phyloP scores from a whole-genome alignment of 75 land plant species.

The Pseudotsuga menziesii region DNA sequence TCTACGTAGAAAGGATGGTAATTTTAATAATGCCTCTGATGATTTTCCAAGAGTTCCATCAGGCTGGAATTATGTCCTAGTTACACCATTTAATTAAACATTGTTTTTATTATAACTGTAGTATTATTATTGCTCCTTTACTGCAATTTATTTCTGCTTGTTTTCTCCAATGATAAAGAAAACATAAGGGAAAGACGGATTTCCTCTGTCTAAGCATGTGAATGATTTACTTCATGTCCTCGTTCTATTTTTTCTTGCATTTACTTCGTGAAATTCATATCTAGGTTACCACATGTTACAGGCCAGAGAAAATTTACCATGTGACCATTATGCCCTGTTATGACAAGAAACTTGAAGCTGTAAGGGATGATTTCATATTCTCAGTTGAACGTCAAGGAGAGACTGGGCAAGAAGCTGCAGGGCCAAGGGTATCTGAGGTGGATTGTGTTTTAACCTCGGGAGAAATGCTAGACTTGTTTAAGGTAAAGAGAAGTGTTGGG shows the following conservation, averaged over 20 bases:
- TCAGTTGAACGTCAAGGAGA: conserved; percentile 32
- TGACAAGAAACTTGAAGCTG: conserved; percentile 99
- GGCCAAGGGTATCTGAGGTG: conserved; percentile 62
- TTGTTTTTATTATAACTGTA: too few relatives aligned
- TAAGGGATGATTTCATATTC: conserved; percentile 91
- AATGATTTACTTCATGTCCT: too few relatives aligned
- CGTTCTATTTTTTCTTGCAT: too few relatives aligned
- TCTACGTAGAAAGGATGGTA: background rate
- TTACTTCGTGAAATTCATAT: background rate
- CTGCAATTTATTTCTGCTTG: too few relatives aligned
- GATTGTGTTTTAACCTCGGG: conserved; percentile 95
- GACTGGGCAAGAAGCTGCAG: conserved; percentile 16
- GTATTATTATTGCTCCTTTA: too few relatives aligned
- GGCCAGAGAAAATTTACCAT: conserved; percentile 84
- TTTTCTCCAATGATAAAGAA: too few relatives aligned
- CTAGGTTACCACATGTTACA: conserved; percentile 7
- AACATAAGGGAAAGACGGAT: too few relatives aligned
- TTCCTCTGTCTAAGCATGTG: too few relatives aligned
- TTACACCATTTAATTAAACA: background rate
- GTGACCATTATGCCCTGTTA: conserved; percentile 99
- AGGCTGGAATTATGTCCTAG: background rate
- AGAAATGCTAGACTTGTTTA: conserved; percentile 86
- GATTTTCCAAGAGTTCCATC: background rate
- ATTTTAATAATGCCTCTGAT: conserved; percentile 3
- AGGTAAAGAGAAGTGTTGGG: conserved; percentile 30